Percentiles rank a stretch among this genome's conserved stretches.
These are phyloP conservation scores for Penicillium hesseltinei DNA, from an alignment of 2,329 filamentous ascomycete genomes.

Conservation along the genomic window DNA sequence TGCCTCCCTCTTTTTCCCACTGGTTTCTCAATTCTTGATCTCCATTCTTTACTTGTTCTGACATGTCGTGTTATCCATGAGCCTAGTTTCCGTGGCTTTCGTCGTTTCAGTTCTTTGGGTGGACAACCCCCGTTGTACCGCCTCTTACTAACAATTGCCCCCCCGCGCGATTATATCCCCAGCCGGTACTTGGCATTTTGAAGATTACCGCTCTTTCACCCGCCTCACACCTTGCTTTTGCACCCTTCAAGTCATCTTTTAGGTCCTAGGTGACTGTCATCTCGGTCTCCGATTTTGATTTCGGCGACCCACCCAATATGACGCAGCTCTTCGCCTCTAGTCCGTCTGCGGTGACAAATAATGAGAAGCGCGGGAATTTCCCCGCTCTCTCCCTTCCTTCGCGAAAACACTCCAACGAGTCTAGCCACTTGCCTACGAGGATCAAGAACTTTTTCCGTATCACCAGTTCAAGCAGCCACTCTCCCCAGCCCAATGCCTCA, in stretches of 20 bases:
- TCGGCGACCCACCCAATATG: constrained; percentile 30
- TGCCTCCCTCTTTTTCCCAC: constrained; percentile 13
- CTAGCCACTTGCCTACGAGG: constrained; percentile 58
- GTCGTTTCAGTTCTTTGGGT: constrained; percentile 25
- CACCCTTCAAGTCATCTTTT: constrained; percentile 7
- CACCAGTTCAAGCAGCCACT: constrained; percentile 53
- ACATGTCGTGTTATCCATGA: constrained; percentile 22
- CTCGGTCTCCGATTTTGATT: not conserved
- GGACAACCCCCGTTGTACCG: constrained; percentile 20
- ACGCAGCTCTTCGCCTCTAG: constrained; percentile 45
- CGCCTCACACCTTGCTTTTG: constrained; percentile 9
- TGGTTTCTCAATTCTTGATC: constrained; percentile 1
- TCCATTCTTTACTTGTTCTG: constrained; percentile 2
- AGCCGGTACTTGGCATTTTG: constrained; percentile 16
- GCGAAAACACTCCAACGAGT: constrained; percentile 45
- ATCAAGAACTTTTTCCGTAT: constrained; percentile 71
- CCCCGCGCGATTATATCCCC: constrained; percentile 20
- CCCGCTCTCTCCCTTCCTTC: constrained; percentile 45
- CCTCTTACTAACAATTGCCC: constrained; percentile 10
- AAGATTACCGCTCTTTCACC: constrained; percentile 11
- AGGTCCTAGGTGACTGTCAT: not conserved
- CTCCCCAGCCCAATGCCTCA: constrained; percentile 35
- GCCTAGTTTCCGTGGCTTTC: constrained; percentile 15
- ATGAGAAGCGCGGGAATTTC: constrained; percentile 49
- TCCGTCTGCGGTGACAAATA: constrained; percentile 39